Evolutionary conservation across 2,329 filamentous ascomycete species (phyloP), one percentile per base, ranked within the genome.

Genomic region (Nothopassalora personata): DNA sequence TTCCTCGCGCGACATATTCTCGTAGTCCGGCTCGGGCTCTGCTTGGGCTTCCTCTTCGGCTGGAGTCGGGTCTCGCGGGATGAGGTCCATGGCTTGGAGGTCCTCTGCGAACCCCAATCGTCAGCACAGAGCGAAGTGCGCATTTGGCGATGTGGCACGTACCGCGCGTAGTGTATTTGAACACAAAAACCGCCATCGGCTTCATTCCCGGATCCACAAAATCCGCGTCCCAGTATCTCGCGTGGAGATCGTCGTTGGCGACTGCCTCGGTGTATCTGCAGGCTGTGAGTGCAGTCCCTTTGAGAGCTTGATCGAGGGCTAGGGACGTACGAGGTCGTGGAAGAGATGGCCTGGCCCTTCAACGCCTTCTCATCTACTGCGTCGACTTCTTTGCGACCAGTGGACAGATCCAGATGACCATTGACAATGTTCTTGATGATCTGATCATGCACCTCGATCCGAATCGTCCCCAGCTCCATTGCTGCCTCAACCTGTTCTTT

Each of bases 271-370:
- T 30, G 18, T 36, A 55, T 27, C 27, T 39, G 43, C 15, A 50
- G 34, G 15, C 53, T 34, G 19, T 50, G 34, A 48, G 57, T 46
- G 13, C 34, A 34, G 5, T 28, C 23, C 15, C 19, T 15, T 18
- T 23, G 23, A 23, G 23, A 23, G 23, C 23, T 23, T 45, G 23
- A 4, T 6, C 5, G 15, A 18, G 13, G 2, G 8, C 4, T 23
- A 23, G 18, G 31, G 18, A 28, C 49, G n/a, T 51, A 61, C 54
- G 23, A 48, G 28, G 61, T 57, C 15, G 34, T 62, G 39, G 67
- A 64, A 0, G 65, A 64, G 4, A 68, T n/a, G 5, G 63, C 54
- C 30, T 58, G 54, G 0, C 64, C 66, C 30, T 67, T 67, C n/a
- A 66, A 13, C 6, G 55, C 59, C 36, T 66, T 67, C 48, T 68